Evolutionary conservation across 441 rosid species (phyloP), one percentile per base, ranked within the genome.

Genomic region (Adansonia rubrostipa): DNA sequence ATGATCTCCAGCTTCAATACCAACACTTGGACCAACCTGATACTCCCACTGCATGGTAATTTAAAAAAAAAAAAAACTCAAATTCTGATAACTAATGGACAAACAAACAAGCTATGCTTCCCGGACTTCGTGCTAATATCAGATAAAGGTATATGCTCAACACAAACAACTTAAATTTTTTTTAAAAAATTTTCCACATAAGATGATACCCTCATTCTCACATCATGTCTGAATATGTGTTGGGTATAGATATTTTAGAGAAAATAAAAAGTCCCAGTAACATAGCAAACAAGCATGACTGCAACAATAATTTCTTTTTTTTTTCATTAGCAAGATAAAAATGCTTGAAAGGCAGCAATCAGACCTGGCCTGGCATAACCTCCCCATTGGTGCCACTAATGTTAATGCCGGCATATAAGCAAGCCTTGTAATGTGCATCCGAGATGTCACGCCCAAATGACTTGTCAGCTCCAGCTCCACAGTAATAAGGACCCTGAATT

Each of bases 291-390:
- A 67, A 58, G 44, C 58, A 76, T 5, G 64, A 20, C 28, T 51
- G 66, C 42, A 54, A 57, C 14, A 40, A 3, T 66, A 62, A 13
- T 40, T 63, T 10, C 33, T 28, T 28, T 44, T 20, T 54, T 44
- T 20, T 54, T 64, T 65, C 20, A 14, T 60, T 13, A 22, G 42
- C 65, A 58, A 80, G 9, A 28, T 15, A 51, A 10, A 67, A 68
- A n/a, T 28, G 61, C 42, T 15, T 20, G 24, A 2, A 67, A 66
- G 45, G 71, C 80, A 74, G 71, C 33, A 28, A 28, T 28, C 58
- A 81, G 53, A 96, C 99, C 98, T 96, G 99, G 82, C 98, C 98
- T 0, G 98, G 99, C 99, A 96, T 94, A 83, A 96, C 98, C 89
- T 96, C 98, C 65, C 98, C 99, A 22, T 96, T 96, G 84, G 99